Evolutionary conservation across 768 basidiomycete species (phyloP), one percentile per base, ranked within the genome.

Genomic region (Sistotremastrum niveocremeum): DNA sequence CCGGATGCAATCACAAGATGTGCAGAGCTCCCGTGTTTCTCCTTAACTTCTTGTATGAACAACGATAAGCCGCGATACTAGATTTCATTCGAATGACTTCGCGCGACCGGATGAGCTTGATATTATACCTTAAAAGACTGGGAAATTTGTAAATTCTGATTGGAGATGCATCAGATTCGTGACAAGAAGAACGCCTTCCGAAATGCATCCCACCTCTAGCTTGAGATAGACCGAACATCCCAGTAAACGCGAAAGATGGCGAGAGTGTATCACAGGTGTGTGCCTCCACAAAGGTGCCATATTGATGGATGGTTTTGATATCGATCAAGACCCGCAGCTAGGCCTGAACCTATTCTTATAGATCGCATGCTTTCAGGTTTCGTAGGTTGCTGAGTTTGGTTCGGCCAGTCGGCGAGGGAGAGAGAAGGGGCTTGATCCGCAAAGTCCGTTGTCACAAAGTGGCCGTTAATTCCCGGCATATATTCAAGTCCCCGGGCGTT

Each of bases 1-100:
- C 79, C 73, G 0, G 84, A 87, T 0, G 84, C 82, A 43, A 79
- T 74, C 37, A 85, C 64, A 38, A 79, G 63, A 57, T 84, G 84
- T 4, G 77, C 65, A 32, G 58, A 56, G 7, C 68, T 57, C 0
- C 84, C 84, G 44, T 73, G 66, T 12, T 57, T 61, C 47, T 68
- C 63, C 45, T 69, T 67, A n/a, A 71, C 72, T 32, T 67, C 64
- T 52, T 74, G 70, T 2, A 74, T 66, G 52, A 81, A 79, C 48
- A 70, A 67, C 20, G 81, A 79, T 34, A 85, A 68, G 4, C 82
- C 82, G 20, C 84, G 71, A 53, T 72, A 79, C 57, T 20, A 20
- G 20, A 20, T 20, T 20, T 20, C 20, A 20, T 20, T 7, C 12
- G 34, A 6, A 44, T 5, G 31, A 44, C 28, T 20, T 11, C 34